A percentile compares a stretch with the other conserved stretches of the same genome.
phyloP scores from a whole-genome alignment of 2,329 filamentous ascomycete species.

The Fusarium sp. region DNA sequence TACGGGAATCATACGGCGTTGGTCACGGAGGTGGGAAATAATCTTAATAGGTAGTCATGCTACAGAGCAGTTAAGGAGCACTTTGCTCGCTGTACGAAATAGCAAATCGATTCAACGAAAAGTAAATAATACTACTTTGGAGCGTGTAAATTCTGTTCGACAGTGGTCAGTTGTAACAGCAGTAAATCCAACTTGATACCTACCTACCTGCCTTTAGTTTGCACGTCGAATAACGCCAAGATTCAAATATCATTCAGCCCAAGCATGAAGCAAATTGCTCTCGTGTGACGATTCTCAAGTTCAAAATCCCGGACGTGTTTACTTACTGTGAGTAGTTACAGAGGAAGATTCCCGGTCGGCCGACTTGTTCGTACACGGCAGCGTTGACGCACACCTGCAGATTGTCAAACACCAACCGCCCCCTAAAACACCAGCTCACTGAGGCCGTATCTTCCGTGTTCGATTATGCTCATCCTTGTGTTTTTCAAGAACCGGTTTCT shows the following conservation, averaged over 20 bases:
- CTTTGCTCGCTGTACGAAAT: not conserved
- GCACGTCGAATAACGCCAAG: no score
- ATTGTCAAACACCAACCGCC: conserved; percentile 12
- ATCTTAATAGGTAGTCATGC: not conserved
- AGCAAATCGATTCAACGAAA: not conserved
- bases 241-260: no score
- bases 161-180: not conserved
- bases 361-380: not conserved
- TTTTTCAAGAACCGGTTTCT: conserved; percentile 16
- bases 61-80: not conserved
- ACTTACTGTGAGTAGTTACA: no score
- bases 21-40: not conserved
- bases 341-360: no score
- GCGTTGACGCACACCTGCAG: conserved; percentile 14
- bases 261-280: no score
- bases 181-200: no score
- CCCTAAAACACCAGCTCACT: no score
- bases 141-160: not conserved
- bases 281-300: no score
- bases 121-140: not conserved
- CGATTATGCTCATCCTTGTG: no score
- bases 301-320: no score
- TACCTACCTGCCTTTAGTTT: no score
- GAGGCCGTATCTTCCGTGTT: no score
- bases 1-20: not conserved